phyloP scores from a whole-genome alignment of 306 rosid species.

The Vicia faba region DNA sequence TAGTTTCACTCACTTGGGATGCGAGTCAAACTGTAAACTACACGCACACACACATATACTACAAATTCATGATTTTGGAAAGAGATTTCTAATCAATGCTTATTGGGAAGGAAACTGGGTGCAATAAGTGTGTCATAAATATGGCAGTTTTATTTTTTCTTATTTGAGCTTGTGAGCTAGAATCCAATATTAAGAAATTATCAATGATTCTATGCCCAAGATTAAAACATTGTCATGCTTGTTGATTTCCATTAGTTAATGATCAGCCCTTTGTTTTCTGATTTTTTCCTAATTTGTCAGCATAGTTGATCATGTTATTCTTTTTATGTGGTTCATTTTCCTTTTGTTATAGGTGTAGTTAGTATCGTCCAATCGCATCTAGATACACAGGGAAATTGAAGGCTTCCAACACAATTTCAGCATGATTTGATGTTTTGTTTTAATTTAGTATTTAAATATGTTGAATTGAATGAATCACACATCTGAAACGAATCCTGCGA shows the following conservation, averaged over 20 bases:
- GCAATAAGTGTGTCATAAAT: not conserved
- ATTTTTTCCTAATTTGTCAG: not conserved
- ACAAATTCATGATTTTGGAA: not conserved
- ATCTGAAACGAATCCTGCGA: no score
- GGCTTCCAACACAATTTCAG: not conserved
- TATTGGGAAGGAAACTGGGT: not conserved
- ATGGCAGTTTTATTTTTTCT: not conserved
- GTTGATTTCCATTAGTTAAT: not conserved
- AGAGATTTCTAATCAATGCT: not conserved
- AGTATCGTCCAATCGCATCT: not conserved
- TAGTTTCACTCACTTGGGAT: not conserved
- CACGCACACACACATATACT: not conserved
- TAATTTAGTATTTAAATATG: no score
- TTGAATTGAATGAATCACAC: no score
- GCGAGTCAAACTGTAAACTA: not conserved
- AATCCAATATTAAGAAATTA: not conserved
- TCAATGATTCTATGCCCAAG: not conserved
- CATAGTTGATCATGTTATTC: not conserved
- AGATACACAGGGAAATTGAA: not conserved
- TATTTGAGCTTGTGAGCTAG: not conserved
- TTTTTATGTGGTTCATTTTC: not conserved
- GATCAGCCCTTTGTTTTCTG: not conserved
- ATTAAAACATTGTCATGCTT: not conserved
- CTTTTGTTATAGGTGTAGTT: constrained; percentile 4
- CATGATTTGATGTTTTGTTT: not conserved